These are phyloP conservation scores for Abrus precatorius DNA, from an alignment of 306 rosid genomes.

Conservation along the genomic window DNA sequence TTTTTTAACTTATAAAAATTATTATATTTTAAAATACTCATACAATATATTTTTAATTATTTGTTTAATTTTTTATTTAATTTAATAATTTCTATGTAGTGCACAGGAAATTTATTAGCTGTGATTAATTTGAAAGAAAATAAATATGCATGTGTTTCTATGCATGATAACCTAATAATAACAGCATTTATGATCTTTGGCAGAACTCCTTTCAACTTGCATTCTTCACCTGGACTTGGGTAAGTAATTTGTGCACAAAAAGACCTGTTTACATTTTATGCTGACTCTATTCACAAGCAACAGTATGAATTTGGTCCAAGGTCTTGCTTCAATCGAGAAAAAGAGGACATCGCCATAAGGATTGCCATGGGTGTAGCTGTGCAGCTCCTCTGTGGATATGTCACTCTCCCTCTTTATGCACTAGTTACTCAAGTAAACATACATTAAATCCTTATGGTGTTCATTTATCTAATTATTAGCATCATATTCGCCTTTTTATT, in stretches of 20 bases:
- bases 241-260: conserved; percentile 45
- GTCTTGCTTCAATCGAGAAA: conserved; percentile 69
- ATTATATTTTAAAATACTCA: too few species aligned
- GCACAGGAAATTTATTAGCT: too few species aligned
- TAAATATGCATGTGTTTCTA: conserved; percentile 1
- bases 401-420: conserved; percentile 76
- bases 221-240: conserved; percentile 84
- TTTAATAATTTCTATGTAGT: too few species aligned
- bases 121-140: not conserved
- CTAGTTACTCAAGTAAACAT: conserved; percentile 72
- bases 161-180: not conserved
- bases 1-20: too few species aligned
- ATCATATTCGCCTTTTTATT: not conserved
- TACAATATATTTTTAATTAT: too few species aligned
- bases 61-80: too few species aligned
- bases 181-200: not conserved
- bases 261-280: conserved; percentile 16
- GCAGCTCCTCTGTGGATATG: conserved; percentile 75
- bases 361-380: conserved; percentile 67
- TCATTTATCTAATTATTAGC: not conserved
- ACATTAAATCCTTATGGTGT: not conserved
- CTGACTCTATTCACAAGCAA: conserved; percentile 46
- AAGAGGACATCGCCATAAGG: conserved; percentile 57
- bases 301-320: conserved; percentile 76
- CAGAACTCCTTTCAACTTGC: conserved; percentile 85